These are phyloP conservation scores for Kwoniella bestiolae DNA, from an alignment of 768 basidiomycete genomes.

Conservation along the genomic window DNA sequence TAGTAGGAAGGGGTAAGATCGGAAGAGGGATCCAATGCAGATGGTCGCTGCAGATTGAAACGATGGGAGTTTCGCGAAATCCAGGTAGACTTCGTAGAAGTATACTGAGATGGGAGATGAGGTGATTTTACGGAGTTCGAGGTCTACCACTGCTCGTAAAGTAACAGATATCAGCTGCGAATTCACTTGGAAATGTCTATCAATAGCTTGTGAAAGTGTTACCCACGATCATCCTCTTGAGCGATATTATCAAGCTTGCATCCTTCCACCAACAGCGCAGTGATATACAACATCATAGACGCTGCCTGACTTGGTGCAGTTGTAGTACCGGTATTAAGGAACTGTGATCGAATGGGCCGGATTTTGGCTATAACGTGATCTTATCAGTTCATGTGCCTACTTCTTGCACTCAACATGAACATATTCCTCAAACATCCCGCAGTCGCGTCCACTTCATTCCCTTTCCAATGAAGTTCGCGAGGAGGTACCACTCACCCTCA, in stretches of 20 bases:
- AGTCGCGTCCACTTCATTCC: background rate
- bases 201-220: background rate
- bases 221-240: constrained; percentile 66
- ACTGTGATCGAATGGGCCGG: constrained; percentile 69
- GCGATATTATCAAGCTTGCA: constrained; percentile 83
- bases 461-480: no score
- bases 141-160: constrained; percentile 62
- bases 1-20: constrained; percentile 89
- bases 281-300: constrained; percentile 75
- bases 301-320: constrained; percentile 35
- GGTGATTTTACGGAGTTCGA: constrained; percentile 67
- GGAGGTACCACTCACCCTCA: constrained; percentile 64
- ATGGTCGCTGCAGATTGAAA: constrained; percentile 66
- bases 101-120: constrained; percentile 79
- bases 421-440: no score
- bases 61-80: constrained; percentile 70
- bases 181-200: no score
- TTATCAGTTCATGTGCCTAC: no score
- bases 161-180: background rate
- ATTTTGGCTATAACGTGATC: constrained; percentile 37
- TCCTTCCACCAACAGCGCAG: constrained; percentile 82
- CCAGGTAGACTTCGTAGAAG: constrained; percentile 73
- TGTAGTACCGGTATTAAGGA: constrained; percentile 59
- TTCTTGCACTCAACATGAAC: no score
- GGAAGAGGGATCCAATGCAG: constrained; percentile 91